Evolutionary conservation across 1,284 basidiomycete genomes (phyloP), one percentile per base, ranked within the genome.

Genomic region (Clitocybe nebularis): DNA sequence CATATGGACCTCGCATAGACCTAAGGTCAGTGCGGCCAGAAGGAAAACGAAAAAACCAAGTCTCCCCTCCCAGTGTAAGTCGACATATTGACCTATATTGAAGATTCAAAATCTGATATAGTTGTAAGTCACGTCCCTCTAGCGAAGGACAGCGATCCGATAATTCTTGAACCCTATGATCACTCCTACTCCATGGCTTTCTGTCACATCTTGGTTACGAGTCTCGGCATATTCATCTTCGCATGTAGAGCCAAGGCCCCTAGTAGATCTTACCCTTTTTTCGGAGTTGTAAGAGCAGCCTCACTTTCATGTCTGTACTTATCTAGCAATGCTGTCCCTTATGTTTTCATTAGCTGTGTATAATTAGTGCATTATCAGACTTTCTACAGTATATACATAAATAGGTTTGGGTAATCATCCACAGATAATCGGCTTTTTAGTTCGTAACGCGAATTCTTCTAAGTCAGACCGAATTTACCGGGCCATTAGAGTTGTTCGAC

Each of bases 381-480:
- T n/a, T n/a, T n/a, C n/a, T n/a, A n/a, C n/a, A n/a, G n/a, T n/a
- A n/a, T n/a, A n/a, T n/a, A n/a, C n/a, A n/a, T 11, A 11, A 28
- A 28, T n/a, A 25, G 36, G 23, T 13, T 17, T 37, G 23, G n/a
- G n/a, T 24, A 36, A 24, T 23, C 24, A 17, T 5, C 16, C 5
- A 4, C 17, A 4, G 6, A 25, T 25, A 24, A 25, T 3, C n/a
- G n/a, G n/a, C n/a, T n/a, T n/a, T n/a, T n/a, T n/a, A n/a, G n/a
- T n/a, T n/a, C n/a, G n/a, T n/a, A 25, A 41, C 3, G 23, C 13
- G 21, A 17, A 25, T 23, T 11, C 8, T 34, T 5, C 13, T 13
- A 25, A 17, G 3, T 53, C 32, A 51, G 9, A 49, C 50, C 4
- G 43, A 47, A 26, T 36, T 38, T 7, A 39, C 29, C 17, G 37